Percentiles rank a stretch among this genome's conserved stretches.
phyloP scores from a whole-genome alignment of 768 basidiomycete genomes.

The Rhodotorula kratochvilovae region DNA sequence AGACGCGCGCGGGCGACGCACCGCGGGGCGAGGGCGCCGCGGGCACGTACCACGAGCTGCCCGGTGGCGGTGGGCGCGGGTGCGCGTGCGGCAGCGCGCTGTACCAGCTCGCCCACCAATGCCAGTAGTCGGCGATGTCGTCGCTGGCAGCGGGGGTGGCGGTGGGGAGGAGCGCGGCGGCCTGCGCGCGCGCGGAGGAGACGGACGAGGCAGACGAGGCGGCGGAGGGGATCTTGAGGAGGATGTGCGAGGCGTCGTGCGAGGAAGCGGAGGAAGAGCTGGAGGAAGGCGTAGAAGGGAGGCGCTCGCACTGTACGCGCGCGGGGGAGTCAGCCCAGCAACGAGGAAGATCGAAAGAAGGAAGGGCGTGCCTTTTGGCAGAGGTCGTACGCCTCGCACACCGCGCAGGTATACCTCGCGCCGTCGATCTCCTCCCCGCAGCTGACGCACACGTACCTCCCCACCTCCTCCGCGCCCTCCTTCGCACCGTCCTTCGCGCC shows the following conservation, averaged over 20 bases:
- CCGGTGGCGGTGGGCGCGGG: neutral
- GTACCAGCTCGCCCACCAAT: neutral
- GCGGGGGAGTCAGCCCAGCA: fast-evolving
- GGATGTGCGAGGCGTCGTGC: conserved; percentile 4
- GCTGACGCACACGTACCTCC: neutral
- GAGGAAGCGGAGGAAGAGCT: neutral
- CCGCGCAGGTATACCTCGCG: neutral
- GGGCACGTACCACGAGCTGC: neutral
- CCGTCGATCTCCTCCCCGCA: neutral
- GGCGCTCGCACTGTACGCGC: neutral
- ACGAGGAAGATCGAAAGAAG: neutral
- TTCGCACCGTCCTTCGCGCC: too few relatives aligned
- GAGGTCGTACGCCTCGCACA: neutral
- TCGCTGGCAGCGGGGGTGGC: neutral
- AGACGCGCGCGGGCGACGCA: neutral
- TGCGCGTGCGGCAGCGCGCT: neutral
- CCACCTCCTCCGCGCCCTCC: neutral
- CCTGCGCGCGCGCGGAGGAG: neutral
- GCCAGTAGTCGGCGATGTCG: neutral
- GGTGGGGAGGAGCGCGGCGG: neutral
- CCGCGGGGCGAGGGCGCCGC: neutral
- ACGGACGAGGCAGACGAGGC: neutral
- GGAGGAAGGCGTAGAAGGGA: neutral
- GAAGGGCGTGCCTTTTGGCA: neutral
- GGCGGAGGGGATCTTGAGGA: neutral